Evolutionary conservation across 495 filamentous ascomycete species (phyloP).

Genomic region (Hyaloscypha variabilis): DNA sequence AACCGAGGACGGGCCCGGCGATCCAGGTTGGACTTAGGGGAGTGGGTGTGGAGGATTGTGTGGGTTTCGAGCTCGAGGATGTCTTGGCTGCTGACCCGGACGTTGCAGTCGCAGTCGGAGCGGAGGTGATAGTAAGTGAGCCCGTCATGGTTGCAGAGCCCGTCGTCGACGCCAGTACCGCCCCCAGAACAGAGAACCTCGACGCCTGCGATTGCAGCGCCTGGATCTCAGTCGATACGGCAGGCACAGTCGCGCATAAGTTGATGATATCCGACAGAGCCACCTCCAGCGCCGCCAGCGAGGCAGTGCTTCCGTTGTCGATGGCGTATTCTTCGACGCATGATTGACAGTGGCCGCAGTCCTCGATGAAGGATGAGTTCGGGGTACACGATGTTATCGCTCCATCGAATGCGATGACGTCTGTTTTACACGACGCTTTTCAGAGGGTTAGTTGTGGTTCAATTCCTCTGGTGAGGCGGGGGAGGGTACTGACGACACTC

Average conservation of each 20-base stretch:
- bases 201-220: conserved; percentile 22
- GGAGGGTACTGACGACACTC: conserved; percentile 22
- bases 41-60: neutral
- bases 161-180: neutral
- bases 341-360: conserved; percentile 25
- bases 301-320: neutral
- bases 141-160: neutral
- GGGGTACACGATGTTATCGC: conserved; percentile 16
- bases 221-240: conserved; percentile 5
- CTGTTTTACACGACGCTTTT: conserved; percentile 18
- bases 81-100: neutral
- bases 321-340: conserved; percentile 22
- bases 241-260: conserved; percentile 22
- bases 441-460: conserved; percentile 5
- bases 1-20: conserved; percentile 24
- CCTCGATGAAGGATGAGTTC: conserved; percentile 20
- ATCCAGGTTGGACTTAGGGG: conserved; percentile 19
- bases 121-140: neutral
- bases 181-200: conserved; percentile 19
- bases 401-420: conserved; percentile 4
- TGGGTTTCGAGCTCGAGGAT: neutral
- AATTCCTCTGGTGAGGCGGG: neutral
- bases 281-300: neutral
- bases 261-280: conserved; percentile 16
- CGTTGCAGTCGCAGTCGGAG: neutral